These are phyloP conservation scores for Abelmoschus esculentus DNA, from an alignment of 345 rosid genomes.

Conservation along the genomic window DNA sequence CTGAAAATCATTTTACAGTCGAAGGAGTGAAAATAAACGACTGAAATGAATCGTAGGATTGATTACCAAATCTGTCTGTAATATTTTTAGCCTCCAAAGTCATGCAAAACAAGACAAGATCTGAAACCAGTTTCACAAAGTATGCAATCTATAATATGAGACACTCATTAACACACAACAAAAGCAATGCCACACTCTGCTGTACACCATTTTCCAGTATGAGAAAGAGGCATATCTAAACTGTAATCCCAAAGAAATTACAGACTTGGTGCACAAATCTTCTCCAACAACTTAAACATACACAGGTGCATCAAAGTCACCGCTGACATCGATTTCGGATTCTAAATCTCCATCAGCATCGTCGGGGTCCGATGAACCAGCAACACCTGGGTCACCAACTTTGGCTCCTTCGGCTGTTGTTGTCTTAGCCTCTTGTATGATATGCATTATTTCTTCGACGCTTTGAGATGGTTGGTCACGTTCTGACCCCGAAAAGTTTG, in stretches of 20 bases:
- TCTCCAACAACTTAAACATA: background rate
- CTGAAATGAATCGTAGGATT: background rate
- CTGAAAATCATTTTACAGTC: no score
- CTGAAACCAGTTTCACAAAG: background rate
- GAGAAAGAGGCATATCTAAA: background rate
- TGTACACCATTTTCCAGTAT: slow-evolving; percentile 7
- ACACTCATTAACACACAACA: background rate
- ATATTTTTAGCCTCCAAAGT: background rate
- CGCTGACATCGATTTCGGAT: slow-evolving; percentile 44
- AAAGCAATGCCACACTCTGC: background rate
- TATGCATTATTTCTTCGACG: slow-evolving; percentile 32
- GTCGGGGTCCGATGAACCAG: slow-evolving; percentile 28
- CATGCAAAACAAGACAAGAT: background rate
- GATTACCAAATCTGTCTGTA: background rate
- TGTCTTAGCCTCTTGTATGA: slow-evolving; percentile 46
- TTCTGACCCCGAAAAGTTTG: slow-evolving; percentile 25
- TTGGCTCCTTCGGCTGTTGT: slow-evolving; percentile 21
- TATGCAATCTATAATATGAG: background rate
- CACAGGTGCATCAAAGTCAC: slow-evolving; percentile 21
- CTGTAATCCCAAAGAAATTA: background rate
- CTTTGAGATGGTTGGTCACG: slow-evolving; percentile 31
- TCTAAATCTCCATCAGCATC: slow-evolving; percentile 45
- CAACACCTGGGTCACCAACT: slow-evolving; percentile 19
- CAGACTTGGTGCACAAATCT: background rate
- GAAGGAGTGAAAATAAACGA: no score